These are phyloP conservation scores for Dalbergia cultrata DNA, from an alignment of 306 rosid genomes.

Conservation along the genomic window DNA sequence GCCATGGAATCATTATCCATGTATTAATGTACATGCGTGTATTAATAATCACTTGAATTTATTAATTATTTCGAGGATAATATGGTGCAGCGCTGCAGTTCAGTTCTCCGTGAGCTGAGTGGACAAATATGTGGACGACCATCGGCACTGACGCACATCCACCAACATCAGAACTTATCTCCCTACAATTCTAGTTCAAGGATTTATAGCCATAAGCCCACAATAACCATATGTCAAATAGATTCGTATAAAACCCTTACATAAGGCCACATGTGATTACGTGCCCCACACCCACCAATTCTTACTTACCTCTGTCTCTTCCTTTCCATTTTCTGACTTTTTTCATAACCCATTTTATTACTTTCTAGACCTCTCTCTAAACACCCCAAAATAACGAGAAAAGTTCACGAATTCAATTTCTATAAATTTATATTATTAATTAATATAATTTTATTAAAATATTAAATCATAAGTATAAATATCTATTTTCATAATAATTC, in stretches of 20 bases:
- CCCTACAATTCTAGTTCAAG: neutral
- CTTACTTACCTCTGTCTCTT: constrained; percentile 1
- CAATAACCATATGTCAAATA: neutral
- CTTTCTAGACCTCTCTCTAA: no score
- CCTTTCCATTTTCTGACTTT: neutral
- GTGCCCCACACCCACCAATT: neutral
- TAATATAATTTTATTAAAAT: no score
- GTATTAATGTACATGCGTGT: no score
- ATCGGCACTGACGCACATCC: neutral
- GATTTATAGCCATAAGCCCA: neutral
- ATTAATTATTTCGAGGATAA: neutral
- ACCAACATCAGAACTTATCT: neutral
- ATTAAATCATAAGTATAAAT: no score
- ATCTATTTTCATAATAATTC: no score
- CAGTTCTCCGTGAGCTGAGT: neutral
- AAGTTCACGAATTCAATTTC: no score
- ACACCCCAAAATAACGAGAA: no score
- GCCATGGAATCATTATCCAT: neutral
- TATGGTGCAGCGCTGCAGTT: neutral
- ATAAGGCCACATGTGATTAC: constrained; percentile 3
- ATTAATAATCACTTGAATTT: no score
- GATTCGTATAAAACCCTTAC: neutral
- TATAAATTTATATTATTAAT: no score
- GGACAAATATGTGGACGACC: neutral
- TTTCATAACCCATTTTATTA: no score